A percentile compares a stretch with the other conserved stretches of the same genome.
Evolutionary conservation across 192 early-diverging fungal genomes (phyloP).

Genomic region (Coemansia sp.): DNA sequence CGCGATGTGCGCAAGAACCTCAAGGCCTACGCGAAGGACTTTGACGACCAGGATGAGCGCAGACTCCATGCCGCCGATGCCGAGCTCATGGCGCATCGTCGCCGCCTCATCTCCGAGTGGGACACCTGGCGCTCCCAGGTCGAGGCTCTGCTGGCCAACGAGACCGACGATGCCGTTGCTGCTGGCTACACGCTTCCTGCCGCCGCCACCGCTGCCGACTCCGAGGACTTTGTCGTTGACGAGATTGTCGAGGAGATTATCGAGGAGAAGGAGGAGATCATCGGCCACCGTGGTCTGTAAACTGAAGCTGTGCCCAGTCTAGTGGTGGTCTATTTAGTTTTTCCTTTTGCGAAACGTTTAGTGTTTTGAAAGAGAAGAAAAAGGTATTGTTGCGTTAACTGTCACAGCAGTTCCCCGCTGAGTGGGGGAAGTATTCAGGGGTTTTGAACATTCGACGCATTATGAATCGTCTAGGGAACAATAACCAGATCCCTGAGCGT

Average conservation of each 20-base stretch:
- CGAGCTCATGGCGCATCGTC: constrained; percentile 76
- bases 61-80: constrained; percentile 66
- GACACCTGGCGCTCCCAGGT: constrained; percentile 71
- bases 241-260: constrained; percentile 79
- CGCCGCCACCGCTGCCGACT: constrained; percentile 67
- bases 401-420: too few species aligned
- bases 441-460: too few species aligned
- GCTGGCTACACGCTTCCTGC: constrained; percentile 67
- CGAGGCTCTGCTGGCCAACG: constrained; percentile 57
- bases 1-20: constrained; percentile 91
- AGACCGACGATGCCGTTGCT: constrained; percentile 57
- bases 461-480: too few species aligned
- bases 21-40: constrained; percentile 80
- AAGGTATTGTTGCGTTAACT: too few species aligned
- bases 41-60: constrained; percentile 89
- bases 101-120: constrained; percentile 82
- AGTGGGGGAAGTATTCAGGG: too few species aligned
- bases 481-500: too few species aligned
- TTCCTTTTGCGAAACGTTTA: background rate
- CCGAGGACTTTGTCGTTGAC: constrained; percentile 85
- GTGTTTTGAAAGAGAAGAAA: background rate
- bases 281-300: background rate
- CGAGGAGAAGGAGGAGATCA: constrained; percentile 55
- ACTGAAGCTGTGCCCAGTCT: background rate
- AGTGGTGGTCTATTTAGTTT: constrained; percentile 1